Base-by-base conservation (phyloP, 2,329 filamentous ascomycete species). In the Fusarium penzigii region DNA sequence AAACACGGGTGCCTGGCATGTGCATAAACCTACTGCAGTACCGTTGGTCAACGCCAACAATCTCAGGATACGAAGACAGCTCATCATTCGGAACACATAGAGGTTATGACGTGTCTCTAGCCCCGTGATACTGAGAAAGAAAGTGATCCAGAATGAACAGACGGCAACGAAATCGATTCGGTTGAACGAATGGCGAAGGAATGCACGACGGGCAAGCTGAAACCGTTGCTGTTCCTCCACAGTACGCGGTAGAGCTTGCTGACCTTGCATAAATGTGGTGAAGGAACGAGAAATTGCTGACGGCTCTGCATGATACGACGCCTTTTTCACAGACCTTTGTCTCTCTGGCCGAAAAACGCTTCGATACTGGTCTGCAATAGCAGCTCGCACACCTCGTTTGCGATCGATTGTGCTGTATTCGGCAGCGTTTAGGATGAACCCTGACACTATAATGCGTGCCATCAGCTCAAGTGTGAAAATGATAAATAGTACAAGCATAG, bases 51-150 rank as follows among this genome's bases (percentile, higher is more conserved):
- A 82, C 46, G 90, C 88, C 17, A 99, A 78, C n/a, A 99, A 80
- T 54, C 94, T 85, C 58, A 99, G 75, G 58, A 99, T 97, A 42
- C 95, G 89, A 58, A 99, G 79, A 72, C 92, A 97, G 67, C 92
- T 96, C 53, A 99, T 79, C 95, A 99, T 99, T 51, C 90, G 87
- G 71, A 99, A 99, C 8, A 97, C 82, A 63, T 92, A 96, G 8
- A 97, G 71, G 66, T 95, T 90, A 47, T 85, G 79, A 3, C 71
- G 66, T 54, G 80, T 79, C 67, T 97, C 90, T 17, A 92, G 68
- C 1, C 87, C 85, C 11, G 82, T 81, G 16, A 92, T 72, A 32
- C 85, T 83, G 46, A 99, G 78, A 11, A 84, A 70, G 65, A 97
- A 94, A 2, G 90, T 87, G 51, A 96, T 87, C 94, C 94, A 99